These are phyloP conservation scores for Piper betle DNA, from an alignment of 164 flowering plant genomes.

Conservation along the genomic window DNA sequence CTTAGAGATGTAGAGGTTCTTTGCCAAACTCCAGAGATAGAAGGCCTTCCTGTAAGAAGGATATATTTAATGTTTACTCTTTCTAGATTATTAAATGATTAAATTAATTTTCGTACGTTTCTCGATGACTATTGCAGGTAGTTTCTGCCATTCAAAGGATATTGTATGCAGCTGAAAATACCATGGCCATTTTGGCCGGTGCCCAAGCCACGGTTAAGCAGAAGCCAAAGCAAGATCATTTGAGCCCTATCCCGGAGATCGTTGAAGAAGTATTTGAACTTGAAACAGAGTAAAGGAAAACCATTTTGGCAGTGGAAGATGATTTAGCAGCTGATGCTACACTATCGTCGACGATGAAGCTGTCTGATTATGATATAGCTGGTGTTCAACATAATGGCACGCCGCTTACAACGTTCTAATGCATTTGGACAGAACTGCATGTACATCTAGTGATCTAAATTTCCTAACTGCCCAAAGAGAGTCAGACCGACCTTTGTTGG, in stretches of 20 bases:
- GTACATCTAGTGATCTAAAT: not conserved
- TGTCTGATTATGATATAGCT: conserved; percentile 59
- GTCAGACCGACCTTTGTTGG: too few relatives aligned
- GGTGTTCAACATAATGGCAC: conserved; percentile 69
- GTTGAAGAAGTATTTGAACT: conserved; percentile 34
- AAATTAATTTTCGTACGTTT: not conserved
- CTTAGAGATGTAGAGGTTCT: conserved; percentile 78
- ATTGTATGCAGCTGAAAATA: conserved; percentile 71
- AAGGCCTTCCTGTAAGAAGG: conserved; percentile 43
- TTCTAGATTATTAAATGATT: too few relatives aligned
- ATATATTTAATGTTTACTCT: not conserved
- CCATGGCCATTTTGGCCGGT: conserved; percentile 59
- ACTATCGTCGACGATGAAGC: conserved; percentile 65
- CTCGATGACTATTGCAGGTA: conserved; percentile 28
- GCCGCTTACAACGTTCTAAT: conserved; percentile 47
- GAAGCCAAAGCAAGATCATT: conserved; percentile 19
- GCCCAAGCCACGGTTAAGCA: conserved; percentile 58
- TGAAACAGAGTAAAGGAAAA: conserved; percentile 64
- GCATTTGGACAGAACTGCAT: not conserved
- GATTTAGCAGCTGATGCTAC: conserved; percentile 42
- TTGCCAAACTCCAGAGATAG: conserved; percentile 64
- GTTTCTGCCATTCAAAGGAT: conserved; percentile 70
- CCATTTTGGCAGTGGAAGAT: conserved; percentile 33
- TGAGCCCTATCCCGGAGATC: conserved; percentile 45
- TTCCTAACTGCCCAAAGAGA: too few relatives aligned